Evolutionary conservation across 2,329 filamentous ascomycete genomes (phyloP), one percentile per base, ranked within the genome.

Genomic region (Talaromyces marneffei): DNA sequence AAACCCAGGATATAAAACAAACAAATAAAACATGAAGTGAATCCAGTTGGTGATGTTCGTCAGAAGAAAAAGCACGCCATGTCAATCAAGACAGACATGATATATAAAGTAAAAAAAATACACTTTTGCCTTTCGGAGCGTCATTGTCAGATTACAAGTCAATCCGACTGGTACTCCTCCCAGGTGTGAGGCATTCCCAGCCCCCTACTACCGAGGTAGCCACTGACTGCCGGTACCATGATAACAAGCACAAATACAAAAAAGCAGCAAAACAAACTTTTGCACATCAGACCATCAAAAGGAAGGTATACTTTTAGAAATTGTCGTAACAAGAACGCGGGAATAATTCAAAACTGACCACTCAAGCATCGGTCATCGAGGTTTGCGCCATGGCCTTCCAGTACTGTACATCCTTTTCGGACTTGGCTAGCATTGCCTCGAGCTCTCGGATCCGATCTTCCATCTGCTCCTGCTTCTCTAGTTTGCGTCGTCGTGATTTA

Each of bases 401-500:
- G 54, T 44, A 58, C 37, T 62, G 14, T 1, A 40, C 54, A 16
- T 57, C 29, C 44, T 48, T 67, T 55, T 73, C 67, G 42, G 72
- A 66, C 60, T 76, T 69, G 7, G 70, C 68, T 6, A 77, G 63
- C 35, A 65, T 60, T 42, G 82, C 80, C 74, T 87, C 82, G 29
- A 93, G 78, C 72, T 89, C 86, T 18, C 80, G 82, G 69, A 96
- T 92, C 69, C 85, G 82, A 40, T 83, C 83, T 79, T 95, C 89
- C 50, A 96, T 81, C 62, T 87, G 85, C 60, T 90, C 87, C 64
- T 93, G 82, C 67, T 87, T 85, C 72, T 88, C 83, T 61, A 90
- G 86, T 80, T 96, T 96, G 66, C 91, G 88, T 71, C 91, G 88
- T 57, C 93, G 88, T 63, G 92, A 96, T 79, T 96, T 96, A 67